Base-by-base conservation (phyloP, 306 rosid species). In the Purshia tridentata region DNA sequence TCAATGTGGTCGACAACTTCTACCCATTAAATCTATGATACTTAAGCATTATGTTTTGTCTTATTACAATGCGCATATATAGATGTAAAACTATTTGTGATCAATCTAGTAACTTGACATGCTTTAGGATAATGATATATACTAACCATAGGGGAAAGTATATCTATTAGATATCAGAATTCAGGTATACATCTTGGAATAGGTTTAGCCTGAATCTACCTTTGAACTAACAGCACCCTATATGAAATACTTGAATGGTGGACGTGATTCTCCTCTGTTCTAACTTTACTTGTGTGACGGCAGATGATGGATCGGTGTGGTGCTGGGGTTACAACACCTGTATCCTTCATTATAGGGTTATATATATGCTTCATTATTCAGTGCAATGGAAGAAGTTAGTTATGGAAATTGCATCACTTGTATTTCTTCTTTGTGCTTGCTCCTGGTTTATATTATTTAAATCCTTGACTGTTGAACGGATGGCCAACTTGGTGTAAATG, bases 241-340 rank as follows among this genome's bases (percentile, higher is more conserved):
- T n/a, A 4, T 9, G 65, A 58, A 49, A 73, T 67, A 47, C 67
- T 59, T 76, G 70, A 80, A 73, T 8, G 46, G n/a, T 59, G 29
- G 70, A 66, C 62, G 52, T 39, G 49, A 65, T 65, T 19, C 68
- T 72, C 50, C 62, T 22, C 23, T 4, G 8, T 8, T 77, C 65
- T 77, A 86, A 80, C 37, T 77, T 53, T 77, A 41, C 49, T 37
- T 54, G 67, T 67, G 65, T 81, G 58, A 75, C 81, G 69, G 83
- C 97, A 93, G 98, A 89, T 68, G 91, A 93, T 53, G 98, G 98
- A 81, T 88, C 97, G 20, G 82, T 91, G 80, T 93, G 96, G 97
- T 83, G 88, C 81, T 93, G 98, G 97, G 98, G 98, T 74, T 88
- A 89, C 86, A 93, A 91, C 81, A 45, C 70, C 72, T 89, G 98